Evolutionary conservation across 345 rosid genomes (phyloP).

Genomic region (Eucalyptus guilfoylei): DNA sequence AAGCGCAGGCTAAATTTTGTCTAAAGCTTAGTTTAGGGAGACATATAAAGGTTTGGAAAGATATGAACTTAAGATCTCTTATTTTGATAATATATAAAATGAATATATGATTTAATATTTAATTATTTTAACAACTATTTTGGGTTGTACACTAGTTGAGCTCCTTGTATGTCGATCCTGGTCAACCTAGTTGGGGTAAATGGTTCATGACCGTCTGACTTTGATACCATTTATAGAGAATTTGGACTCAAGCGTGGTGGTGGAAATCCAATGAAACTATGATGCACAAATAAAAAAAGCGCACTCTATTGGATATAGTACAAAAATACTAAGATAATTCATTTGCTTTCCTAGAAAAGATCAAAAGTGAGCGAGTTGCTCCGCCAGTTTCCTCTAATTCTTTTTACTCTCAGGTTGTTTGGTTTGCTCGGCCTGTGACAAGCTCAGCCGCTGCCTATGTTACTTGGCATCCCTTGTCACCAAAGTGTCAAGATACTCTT

Average conservation of each 20-base stretch:
- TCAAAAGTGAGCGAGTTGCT: background rate
- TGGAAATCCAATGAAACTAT: background rate
- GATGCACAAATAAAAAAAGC: background rate
- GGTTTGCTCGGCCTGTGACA: background rate
- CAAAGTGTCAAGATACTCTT: background rate
- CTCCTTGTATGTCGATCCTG: background rate
- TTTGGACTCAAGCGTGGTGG: background rate
- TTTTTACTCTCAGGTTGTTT: background rate
- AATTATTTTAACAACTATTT: background rate
- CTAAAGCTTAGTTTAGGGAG: background rate
- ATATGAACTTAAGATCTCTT: background rate
- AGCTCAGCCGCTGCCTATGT: background rate
- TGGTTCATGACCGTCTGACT: background rate
- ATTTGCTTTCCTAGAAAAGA: background rate
- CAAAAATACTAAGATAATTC: background rate
- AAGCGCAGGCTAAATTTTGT: background rate
- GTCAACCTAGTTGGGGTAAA: background rate
- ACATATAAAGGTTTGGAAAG: accelerated
- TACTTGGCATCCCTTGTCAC: background rate
- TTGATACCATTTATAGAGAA: background rate
- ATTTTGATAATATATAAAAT: background rate
- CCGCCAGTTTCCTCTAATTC: background rate
- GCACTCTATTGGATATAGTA: background rate
- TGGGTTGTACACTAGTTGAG: background rate
- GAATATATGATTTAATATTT: background rate